A percentile compares a stretch with the other conserved stretches of the same genome.
Conservation (phyloP, 2,329 filamentous ascomycete species). For the Diaporthe batatas region DNA sequence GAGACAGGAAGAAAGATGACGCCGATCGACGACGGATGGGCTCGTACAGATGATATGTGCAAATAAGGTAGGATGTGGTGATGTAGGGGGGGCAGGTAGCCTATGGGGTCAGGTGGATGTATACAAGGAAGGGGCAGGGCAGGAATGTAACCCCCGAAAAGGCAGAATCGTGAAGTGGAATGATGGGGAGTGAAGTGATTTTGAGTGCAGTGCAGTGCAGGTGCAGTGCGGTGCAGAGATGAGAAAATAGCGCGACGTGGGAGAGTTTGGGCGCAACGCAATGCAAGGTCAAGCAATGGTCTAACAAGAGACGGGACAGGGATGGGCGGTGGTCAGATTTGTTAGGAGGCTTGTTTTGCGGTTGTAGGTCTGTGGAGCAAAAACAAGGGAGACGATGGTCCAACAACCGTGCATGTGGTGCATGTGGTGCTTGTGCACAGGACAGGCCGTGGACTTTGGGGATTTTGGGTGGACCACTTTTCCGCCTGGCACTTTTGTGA, state of each 20-base stretch:
- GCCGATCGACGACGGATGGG: slow-evolving; percentile 15
- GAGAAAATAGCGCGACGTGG: slow-evolving; percentile 18
- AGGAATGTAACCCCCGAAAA: slow-evolving; percentile 26
- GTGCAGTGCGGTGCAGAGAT: not conserved
- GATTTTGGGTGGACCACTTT: slow-evolving; percentile 1
- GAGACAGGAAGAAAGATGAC: slow-evolving; percentile 24
- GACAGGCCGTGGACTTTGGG: slow-evolving; percentile 3
- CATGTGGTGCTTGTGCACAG: slow-evolving; percentile 16
- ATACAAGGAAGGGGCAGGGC: slow-evolving; percentile 14
- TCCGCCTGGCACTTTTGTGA: slow-evolving; percentile 12
- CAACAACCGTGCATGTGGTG: slow-evolving; percentile 7
- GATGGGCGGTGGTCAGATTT: slow-evolving; percentile 32
- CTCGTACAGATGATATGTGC: slow-evolving; percentile 29
- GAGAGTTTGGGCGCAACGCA: slow-evolving; percentile 21
- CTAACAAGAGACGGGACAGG: not conserved
- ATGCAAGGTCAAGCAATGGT: slow-evolving; percentile 9
- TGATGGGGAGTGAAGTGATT: not conserved
- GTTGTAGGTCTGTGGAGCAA: slow-evolving; percentile 7
- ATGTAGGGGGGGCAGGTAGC: not conserved
- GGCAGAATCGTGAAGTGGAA: slow-evolving; percentile 12
- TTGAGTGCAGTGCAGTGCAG: not conserved
- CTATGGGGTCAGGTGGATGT: not conserved
- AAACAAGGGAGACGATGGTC: slow-evolving; percentile 16
- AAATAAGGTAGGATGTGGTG: slow-evolving; percentile 4
- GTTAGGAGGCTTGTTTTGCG: slow-evolving; percentile 9